Conservation (phyloP, 768 basidiomycete genomes). For the Termitomyces sp. region DNA sequence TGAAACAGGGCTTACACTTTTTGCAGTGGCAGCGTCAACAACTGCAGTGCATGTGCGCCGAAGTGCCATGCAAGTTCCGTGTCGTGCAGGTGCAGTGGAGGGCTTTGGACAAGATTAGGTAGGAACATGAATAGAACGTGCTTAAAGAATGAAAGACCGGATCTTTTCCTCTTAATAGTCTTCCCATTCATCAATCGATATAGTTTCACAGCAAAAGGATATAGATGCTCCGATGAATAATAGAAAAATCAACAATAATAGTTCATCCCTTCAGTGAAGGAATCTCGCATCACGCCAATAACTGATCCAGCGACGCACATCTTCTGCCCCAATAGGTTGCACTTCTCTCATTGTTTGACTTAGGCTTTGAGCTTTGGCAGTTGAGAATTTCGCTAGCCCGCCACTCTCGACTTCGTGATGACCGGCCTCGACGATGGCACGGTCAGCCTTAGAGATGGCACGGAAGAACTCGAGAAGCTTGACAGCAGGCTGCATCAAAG, state of each 20-base stretch:
- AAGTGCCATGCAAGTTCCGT: no score
- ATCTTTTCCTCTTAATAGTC: no score
- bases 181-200: no score
- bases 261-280: neutral
- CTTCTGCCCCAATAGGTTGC: neutral
- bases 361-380: conserved; percentile 6
- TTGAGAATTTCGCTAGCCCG: conserved; percentile 10
- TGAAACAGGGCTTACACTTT: no score
- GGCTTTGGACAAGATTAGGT: no score
- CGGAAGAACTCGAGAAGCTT: conserved; percentile 30
- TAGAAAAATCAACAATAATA: neutral
- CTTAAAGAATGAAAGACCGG: no score
- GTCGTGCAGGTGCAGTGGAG: no score
- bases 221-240: no score
- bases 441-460: conserved; percentile 17
- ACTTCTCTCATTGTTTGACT: conserved; percentile 11
- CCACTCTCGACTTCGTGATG: conserved; percentile 8
- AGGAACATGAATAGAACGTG: no score
- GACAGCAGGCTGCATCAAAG: conserved; percentile 23
- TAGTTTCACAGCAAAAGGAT: no score
- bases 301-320: conserved; percentile 8
- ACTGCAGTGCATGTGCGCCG: no score
- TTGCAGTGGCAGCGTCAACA: no score
- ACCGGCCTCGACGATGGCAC: neutral
- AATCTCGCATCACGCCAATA: conserved; percentile 12